phyloP scores from a whole-genome alignment of 352 stramenopile genomes.

The Aphanomyces euteiches region DNA sequence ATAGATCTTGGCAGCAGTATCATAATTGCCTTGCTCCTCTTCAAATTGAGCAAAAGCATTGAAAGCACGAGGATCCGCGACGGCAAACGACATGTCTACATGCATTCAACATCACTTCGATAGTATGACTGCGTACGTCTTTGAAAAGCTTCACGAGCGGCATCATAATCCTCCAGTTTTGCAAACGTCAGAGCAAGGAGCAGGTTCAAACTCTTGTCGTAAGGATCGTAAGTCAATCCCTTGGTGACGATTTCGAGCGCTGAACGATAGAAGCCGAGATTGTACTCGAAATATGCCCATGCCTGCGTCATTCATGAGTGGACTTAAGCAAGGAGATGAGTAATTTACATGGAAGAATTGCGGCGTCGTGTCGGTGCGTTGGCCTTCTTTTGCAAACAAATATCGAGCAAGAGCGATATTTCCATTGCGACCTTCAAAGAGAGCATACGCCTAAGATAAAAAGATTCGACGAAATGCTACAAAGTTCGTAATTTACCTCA shows the following conservation, averaged over 20 bases:
- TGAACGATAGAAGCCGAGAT: conserved; percentile 71
- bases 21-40: conserved; percentile 66
- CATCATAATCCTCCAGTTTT: conserved; percentile 73
- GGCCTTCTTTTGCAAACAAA: conserved; percentile 54
- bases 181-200: conserved; percentile 72
- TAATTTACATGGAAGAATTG: conserved; percentile 69
- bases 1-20: conserved; percentile 62
- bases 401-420: conserved; percentile 60
- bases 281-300: conserved; percentile 81
- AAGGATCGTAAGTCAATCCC: conserved; percentile 62
- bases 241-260: conserved; percentile 59
- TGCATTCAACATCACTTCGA: no score
- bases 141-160: conserved; percentile 39
- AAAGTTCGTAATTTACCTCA: not conserved
- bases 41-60: conserved; percentile 86
- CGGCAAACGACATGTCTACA: not conserved
- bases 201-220: conserved; percentile 79
- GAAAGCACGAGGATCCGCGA: conserved; percentile 65
- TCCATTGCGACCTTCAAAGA: conserved; percentile 68
- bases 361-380: conserved; percentile 50
- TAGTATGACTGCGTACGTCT: not conserved
- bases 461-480: not conserved
- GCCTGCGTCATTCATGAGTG: conserved; percentile 18
- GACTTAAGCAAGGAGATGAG: not conserved
- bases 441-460: conserved; percentile 60